phyloP scores from a whole-genome alignment of 495 filamentous ascomycete species.

The Pseudomonodictys pantanalensis region DNA sequence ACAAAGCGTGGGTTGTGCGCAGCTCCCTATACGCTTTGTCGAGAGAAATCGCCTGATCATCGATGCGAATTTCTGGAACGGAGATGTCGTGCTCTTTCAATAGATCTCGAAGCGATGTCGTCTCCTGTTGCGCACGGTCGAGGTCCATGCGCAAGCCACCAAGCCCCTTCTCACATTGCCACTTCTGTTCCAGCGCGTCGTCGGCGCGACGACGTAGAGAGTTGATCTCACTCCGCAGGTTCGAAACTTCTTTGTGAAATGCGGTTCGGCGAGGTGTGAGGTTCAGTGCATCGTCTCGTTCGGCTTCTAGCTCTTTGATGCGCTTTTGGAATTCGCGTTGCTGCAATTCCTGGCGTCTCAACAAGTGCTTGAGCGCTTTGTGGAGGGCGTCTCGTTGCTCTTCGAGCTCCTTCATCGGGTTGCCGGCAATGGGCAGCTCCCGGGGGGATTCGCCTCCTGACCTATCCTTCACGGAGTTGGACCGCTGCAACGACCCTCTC shows the following conservation, averaged over 20 bases:
- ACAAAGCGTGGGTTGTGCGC: slow-evolving; percentile 57
- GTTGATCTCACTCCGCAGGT: slow-evolving; percentile 79
- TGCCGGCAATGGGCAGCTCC: slow-evolving; percentile 69
- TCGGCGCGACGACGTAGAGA: slow-evolving; percentile 83
- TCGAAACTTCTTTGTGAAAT: slow-evolving; percentile 76
- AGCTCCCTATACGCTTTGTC: slow-evolving; percentile 77
- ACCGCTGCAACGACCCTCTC: slow-evolving; percentile 45
- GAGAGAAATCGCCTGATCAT: slow-evolving; percentile 60
- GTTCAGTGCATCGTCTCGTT: slow-evolving; percentile 69
- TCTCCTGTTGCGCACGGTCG: slow-evolving; percentile 92
- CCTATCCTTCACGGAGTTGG: slow-evolving; percentile 62
- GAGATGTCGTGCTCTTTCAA: slow-evolving; percentile 85
- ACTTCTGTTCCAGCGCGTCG: slow-evolving; percentile 94
- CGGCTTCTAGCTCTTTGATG: slow-evolving; percentile 69
- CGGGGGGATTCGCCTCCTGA: slow-evolving; percentile 33
- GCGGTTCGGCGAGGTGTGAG: slow-evolving; percentile 68
- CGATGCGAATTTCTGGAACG: slow-evolving; percentile 48
- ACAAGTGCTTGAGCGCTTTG: slow-evolving; percentile 74
- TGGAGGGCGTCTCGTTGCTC: slow-evolving; percentile 91
- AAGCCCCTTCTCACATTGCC: slow-evolving; percentile 91
- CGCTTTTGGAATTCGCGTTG: slow-evolving; percentile 75
- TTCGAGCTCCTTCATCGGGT: slow-evolving; percentile 88
- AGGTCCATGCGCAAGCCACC: slow-evolving; percentile 94
- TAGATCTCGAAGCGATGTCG: slow-evolving; percentile 69
- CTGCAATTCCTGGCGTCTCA: slow-evolving; percentile 82